phyloP scores from a whole-genome alignment of 345 rosid genomes.

The Bruguiera parviflora region DNA sequence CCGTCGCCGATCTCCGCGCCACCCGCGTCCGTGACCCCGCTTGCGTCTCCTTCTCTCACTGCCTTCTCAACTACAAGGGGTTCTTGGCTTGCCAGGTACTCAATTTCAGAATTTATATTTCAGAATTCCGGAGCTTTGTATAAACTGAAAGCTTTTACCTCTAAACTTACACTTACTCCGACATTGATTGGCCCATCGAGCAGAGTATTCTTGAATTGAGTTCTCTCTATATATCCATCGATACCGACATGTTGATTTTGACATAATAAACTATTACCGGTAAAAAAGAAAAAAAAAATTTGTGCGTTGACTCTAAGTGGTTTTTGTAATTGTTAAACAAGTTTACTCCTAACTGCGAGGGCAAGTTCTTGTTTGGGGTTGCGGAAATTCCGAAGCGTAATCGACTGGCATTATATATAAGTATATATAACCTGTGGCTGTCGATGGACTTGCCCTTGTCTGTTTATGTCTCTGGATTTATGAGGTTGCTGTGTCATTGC shows the following conservation, averaged over 20 bases:
- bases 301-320: not conserved
- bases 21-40: constrained; percentile 87
- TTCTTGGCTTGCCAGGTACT: constrained; percentile 88
- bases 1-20: constrained; percentile 93
- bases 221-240: not conserved
- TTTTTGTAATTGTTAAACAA: no score
- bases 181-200: not conserved
- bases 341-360: no score
- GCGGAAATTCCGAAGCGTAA: no score
- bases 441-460: not conserved
- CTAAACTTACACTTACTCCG: not conserved
- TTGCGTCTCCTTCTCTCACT: constrained; percentile 92
- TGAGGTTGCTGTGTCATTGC: not conserved
- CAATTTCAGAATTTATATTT: not conserved
- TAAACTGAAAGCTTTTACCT: no score
- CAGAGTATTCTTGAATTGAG: not conserved
- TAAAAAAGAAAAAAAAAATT: no score
- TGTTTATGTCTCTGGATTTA: not conserved
- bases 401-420: not conserved
- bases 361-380: no score
- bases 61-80: constrained; percentile 95
- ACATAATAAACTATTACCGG: not conserved
- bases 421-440: not conserved
- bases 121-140: not conserved
- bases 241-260: not conserved